Base-by-base conservation (phyloP, 176 grass and related monocot genomes). In the Carex myosuroides region DNA sequence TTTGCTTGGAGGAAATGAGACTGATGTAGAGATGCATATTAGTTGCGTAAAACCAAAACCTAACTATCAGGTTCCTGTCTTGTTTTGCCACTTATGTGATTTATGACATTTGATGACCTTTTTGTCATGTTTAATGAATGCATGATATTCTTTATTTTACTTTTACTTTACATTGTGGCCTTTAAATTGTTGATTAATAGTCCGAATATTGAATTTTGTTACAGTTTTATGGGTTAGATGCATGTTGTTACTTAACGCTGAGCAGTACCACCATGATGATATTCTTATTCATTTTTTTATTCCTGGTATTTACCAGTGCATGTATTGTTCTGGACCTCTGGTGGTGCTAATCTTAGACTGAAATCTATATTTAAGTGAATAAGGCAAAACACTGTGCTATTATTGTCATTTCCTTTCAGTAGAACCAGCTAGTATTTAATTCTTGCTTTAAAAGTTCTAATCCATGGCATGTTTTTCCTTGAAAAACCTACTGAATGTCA, bases 21-120 rank as follows among this genome's bases (percentile, higher is more conserved):
- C 60, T 83, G 60, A 83, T 52, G 60, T 29, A 7, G 60, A 54
- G 17, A 66, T 82, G 80, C 24, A 29, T 81, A 73, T 66, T 82
- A 46, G 60, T 67, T 56, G 54, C 69, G 48, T 68, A 52, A 46
- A 83, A 66, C 59, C 81, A 83, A 83, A 83, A 66, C 81, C 81
- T 69, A 69, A 83, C 37, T 55, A 48, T 83, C 81, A 83, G 39
- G 81, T 68, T 66, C 62, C 54, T 9, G 17, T 68, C 42, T 68
- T 69, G 44, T 83, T 83, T 83, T 66, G 62, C 21, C 55, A 66
- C 20, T 83, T 83, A 21, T 66, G 37, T 32, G 60, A 83, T n/a
- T 3, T 50, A 63, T 64, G 39, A 69, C 60, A 33, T 54, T 4
- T 83, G 20, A 33, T 10, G 18, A 66, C 64, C 14, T 30, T 67